phyloP scores from a whole-genome alignment of 495 filamentous ascomycete genomes.

The Aspergillus ostianus region DNA sequence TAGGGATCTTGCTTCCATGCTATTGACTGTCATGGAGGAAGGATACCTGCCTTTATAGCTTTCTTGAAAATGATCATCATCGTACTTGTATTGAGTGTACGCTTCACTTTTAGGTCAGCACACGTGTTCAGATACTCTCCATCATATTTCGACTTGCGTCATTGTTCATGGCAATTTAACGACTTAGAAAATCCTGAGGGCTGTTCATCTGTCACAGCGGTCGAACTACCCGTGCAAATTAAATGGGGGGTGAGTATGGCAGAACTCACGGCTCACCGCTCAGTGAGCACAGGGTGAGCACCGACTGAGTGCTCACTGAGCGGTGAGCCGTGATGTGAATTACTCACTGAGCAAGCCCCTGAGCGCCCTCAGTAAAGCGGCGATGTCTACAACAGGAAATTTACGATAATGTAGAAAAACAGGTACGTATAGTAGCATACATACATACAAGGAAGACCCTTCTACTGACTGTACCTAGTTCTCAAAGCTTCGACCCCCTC shows the following conservation, averaged over 20 bases:
- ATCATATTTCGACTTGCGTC: constrained; percentile 7
- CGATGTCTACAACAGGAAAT: no score
- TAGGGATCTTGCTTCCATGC: constrained; percentile 7
- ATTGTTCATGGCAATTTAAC: constrained; percentile 7
- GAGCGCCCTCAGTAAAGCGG: no score
- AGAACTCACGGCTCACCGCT: no score
- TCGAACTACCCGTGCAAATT: background rate
- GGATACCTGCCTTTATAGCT: no score
- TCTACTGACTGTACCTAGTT: no score
- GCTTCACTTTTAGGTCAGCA: constrained; percentile 6
- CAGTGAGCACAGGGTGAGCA: no score
- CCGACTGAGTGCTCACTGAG: no score
- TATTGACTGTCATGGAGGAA: constrained; percentile 5
- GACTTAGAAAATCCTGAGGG: constrained; percentile 4
- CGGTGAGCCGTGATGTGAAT: no score
- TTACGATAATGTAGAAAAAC: background rate
- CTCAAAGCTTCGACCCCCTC: constrained; percentile 46
- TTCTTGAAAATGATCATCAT: constrained; percentile 1
- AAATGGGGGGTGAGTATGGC: no score
- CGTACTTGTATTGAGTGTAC: constrained; percentile 4
- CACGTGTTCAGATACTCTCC: constrained; percentile 3
- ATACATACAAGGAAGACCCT: no score
- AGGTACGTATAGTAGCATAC: background rate
- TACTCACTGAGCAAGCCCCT: no score
- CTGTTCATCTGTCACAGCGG: constrained; percentile 7